Evolutionary conservation across 257 asterid genomes (phyloP), one percentile per base, ranked within the genome.

Genomic region (Gynochthodes officinalis): DNA sequence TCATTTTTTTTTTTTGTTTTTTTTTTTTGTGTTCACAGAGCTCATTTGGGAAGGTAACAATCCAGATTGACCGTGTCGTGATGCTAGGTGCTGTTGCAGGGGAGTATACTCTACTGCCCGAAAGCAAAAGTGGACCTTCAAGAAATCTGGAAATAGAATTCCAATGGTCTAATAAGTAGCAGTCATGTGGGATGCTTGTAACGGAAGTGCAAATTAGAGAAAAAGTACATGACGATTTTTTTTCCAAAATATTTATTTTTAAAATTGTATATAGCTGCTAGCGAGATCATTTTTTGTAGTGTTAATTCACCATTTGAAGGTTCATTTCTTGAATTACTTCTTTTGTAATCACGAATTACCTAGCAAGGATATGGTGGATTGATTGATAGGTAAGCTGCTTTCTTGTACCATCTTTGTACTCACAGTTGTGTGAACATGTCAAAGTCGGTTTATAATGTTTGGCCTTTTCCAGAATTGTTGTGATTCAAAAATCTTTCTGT

Each of bases 1-100:
- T 25, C 15, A 69, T 39, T 32, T 16, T 2, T 1, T 53, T 28
- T 10, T 39, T n/a, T 69, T 48, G 18, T 37, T 39, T 61, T 13
- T 16, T 14, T 50, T 39, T 61, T 13, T 16, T 14, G 18, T 50
- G 57, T 30, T 55, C 65, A 64, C 94, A 92, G 98, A 90, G 97
- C 85, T 90, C 98, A 59, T 95, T 95, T 11, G 99, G 99, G 49
- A 95, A 95, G 82, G 99, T 92, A 32, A 95, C 99, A 0, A 95
- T 95, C 78, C 99, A 95, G 84, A 92, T 95, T 32, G 99, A 95
- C 76, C 97, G 98, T 0, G 98, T 95, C 12, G 99, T 95, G 73
- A 95, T 95, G 99, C 85, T 95, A 57, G 99, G 99, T 13, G 96
- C 94, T 27, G 99, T 95, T 21, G 93, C 99, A 0, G 99, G 99